A percentile compares a stretch with the other conserved stretches of the same genome.
phyloP scores from a whole-genome alignment of 2,329 filamentous ascomycete species.

The Fusarium redolens region DNA sequence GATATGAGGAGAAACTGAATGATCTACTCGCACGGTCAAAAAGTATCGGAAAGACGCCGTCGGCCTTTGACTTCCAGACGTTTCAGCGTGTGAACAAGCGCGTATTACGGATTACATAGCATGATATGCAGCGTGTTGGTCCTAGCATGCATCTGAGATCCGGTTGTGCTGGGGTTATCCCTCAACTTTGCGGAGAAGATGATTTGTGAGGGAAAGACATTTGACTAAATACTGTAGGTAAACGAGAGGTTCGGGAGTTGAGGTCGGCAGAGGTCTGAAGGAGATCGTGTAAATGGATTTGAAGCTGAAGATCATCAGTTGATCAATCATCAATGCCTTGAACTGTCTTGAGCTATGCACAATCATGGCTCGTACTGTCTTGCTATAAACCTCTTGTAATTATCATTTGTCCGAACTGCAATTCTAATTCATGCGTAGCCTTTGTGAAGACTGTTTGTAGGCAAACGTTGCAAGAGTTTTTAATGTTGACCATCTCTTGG shows the following conservation, averaged over 20 bases:
- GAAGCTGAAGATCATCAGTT: not conserved
- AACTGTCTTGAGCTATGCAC: not conserved
- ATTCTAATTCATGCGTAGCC: too few relatives aligned
- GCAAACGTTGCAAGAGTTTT: not conserved
- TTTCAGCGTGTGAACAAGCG: not conserved
- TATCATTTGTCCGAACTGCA: too few relatives aligned
- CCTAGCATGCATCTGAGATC: slow-evolving; percentile 11
- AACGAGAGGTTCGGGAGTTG: slow-evolving; percentile 3
- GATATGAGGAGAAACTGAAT: not conserved
- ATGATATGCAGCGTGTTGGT: not conserved
- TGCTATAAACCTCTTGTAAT: too few relatives aligned
- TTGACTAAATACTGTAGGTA: not conserved
- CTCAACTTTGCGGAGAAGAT: slow-evolving; percentile 14
- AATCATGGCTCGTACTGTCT: too few relatives aligned
- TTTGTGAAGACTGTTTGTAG: not conserved
- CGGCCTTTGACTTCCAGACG: slow-evolving; percentile 18
- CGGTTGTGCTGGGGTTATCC: slow-evolving; percentile 2
- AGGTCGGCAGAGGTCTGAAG: not conserved
- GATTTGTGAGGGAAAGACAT: not conserved
- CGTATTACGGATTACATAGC: slow-evolving; percentile 10
- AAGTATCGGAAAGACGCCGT: not conserved
- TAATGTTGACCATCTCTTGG: not conserved
- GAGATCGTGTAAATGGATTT: not conserved
- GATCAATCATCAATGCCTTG: not conserved
- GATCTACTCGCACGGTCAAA: slow-evolving; percentile 8